Percentiles rank a stretch among this genome's conserved stretches.
Evolutionary conservation across 2,329 filamentous ascomycete genomes (phyloP).

Genomic region (Beauveria caledonica): DNA sequence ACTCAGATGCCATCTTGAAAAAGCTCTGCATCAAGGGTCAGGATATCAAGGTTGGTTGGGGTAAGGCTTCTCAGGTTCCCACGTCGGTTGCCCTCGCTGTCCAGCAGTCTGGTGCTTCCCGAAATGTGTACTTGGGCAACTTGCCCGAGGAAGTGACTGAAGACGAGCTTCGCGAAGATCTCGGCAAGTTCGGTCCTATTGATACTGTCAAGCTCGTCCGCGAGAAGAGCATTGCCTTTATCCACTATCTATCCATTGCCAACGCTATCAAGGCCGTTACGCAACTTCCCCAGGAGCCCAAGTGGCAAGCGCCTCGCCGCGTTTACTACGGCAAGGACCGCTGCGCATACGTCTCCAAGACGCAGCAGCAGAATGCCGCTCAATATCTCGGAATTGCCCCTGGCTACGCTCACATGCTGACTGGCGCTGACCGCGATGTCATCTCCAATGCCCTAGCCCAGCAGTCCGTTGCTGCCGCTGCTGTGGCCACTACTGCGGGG

Average conservation of each 20-base stretch:
- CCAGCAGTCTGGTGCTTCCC: slow-evolving; percentile 91
- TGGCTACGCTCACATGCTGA: slow-evolving; percentile 92
- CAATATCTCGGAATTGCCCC: slow-evolving; percentile 97
- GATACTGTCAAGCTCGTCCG: slow-evolving; percentile 97
- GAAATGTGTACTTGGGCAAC: slow-evolving; percentile 95
- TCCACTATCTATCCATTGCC: slow-evolving; percentile 94
- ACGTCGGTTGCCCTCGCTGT: slow-evolving; percentile 96
- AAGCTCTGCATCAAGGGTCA: slow-evolving; percentile 97
- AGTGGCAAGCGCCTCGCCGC: slow-evolving; percentile 91
- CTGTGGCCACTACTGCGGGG: slow-evolving; percentile 91
- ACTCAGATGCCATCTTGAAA: slow-evolving; percentile 99
- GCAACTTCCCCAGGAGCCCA: slow-evolving; percentile 89
- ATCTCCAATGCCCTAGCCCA: slow-evolving; percentile 95
- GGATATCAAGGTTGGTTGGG: slow-evolving; percentile 99
- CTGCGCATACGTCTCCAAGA: slow-evolving; percentile 98
- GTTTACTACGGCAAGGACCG: slow-evolving; percentile 99
- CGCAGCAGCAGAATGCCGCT: slow-evolving; percentile 96
- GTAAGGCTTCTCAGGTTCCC: slow-evolving; percentile 94
- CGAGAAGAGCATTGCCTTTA: slow-evolving; percentile 96
- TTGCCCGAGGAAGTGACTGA: slow-evolving; percentile 83
- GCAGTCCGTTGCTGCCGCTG: slow-evolving; percentile 93
- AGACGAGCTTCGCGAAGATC: slow-evolving; percentile 86
- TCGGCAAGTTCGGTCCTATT: slow-evolving; percentile 92
- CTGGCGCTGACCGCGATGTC: slow-evolving; percentile 89
- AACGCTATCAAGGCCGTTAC: slow-evolving; percentile 98